Evolutionary conservation across 495 filamentous ascomycete genomes (phyloP).

Genomic region (Aspergillus saccharolyticus): DNA sequence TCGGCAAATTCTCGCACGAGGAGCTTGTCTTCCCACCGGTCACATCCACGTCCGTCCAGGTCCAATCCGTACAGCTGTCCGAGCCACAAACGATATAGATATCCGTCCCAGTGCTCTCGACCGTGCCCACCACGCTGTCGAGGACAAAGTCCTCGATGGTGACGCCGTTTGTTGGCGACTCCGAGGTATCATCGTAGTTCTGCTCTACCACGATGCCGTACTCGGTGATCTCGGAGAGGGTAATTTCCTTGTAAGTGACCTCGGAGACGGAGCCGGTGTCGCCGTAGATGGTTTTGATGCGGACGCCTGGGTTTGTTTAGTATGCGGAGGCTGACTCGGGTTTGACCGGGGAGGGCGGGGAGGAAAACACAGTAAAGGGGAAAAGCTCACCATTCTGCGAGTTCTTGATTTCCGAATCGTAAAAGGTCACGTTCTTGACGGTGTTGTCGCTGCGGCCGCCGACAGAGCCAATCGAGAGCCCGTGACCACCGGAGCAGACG

Average conservation of each 20-base stretch:
- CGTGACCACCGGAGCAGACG: constrained; percentile 55
- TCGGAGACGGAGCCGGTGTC: constrained; percentile 52
- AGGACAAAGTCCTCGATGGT: constrained; percentile 53
- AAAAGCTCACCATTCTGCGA: constrained; percentile 27
- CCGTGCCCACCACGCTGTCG: constrained; percentile 43
- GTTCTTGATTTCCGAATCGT: constrained; percentile 46
- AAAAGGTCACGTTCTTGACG: constrained; percentile 52
- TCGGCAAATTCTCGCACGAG: constrained; percentile 37
- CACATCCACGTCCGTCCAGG: constrained; percentile 39
- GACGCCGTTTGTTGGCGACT: constrained; percentile 54
- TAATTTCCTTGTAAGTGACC: constrained; percentile 58
- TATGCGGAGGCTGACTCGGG: no score
- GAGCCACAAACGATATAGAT: constrained; percentile 50
- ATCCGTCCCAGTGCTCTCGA: constrained; percentile 31
- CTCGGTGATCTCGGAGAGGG: constrained; percentile 45
- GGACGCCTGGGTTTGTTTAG: constrained; percentile 21
- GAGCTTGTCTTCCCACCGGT: constrained; percentile 43
- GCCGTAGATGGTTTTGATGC: constrained; percentile 58
- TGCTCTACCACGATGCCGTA: constrained; percentile 67
- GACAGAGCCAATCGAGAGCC: constrained; percentile 61
- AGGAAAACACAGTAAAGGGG: no score
- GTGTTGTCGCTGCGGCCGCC: constrained; percentile 57
- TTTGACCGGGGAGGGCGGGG: no score
- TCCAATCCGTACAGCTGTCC: constrained; percentile 38
- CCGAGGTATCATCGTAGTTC: constrained; percentile 57